Base-by-base conservation (phyloP, 768 basidiomycete genomes). In the Lactarius psammicola region DNA sequence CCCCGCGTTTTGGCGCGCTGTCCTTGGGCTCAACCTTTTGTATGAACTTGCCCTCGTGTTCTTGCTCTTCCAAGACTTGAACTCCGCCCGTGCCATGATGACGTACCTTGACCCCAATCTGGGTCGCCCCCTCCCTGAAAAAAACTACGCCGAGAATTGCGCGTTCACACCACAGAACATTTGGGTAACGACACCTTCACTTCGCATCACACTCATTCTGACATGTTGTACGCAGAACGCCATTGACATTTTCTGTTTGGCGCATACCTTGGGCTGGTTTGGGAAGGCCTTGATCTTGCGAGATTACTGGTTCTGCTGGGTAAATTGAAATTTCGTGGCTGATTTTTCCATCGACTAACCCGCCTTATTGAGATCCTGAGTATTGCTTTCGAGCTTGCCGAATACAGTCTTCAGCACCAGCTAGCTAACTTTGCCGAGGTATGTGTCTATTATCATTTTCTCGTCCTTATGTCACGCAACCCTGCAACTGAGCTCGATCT, bases 221-320 rank as follows among this genome's bases (percentile, higher is more conserved):
- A 62, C 56, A 33, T 33, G 31, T 56, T 30, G 26, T 49, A 44
- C 34, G 42, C 68, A 93, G 89, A 83, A 88, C 72, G 89, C 92
- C 4, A 75, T 95, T 34, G 92, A 95, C 73, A 87, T 94, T 62
- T 95, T 95, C 74, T 94, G 92, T 72, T 70, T 94, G 20, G 92
- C 92, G 33, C 92, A 95, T 74, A 78, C 91, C 44, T 74, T 94
- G 56, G 92, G 92, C 6, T 95, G 92, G 92, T 94, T 92, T 74
- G 92, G 92, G 51, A 95, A 95, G 75, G 92, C 93, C 4, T 83
- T 94, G 82, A 88, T 95, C 70, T 76, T 95, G 72, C 85, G 93
- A 28, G 93, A 95, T 72, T 94, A 95, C 72, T 94, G 92, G 92
- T 94, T 94, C 73, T 94, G 93, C 72, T 94, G 93, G 92, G 92